Evolutionary conservation across 495 filamentous ascomycete genomes (phyloP).

Genomic region (Penicillium desertorum): DNA sequence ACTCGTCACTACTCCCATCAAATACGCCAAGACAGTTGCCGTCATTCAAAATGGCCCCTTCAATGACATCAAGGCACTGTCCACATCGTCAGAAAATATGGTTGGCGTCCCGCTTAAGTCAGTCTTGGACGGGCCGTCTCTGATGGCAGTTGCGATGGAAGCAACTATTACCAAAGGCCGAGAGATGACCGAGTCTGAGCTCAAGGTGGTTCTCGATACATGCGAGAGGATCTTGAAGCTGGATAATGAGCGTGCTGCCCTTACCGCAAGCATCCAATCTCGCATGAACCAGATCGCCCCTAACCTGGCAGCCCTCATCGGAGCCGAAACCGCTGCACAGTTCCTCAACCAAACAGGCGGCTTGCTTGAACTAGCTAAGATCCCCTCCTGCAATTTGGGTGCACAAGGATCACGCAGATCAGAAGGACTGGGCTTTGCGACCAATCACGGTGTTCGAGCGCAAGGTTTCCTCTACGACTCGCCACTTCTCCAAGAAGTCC

Average conservation of each 20-base stretch:
- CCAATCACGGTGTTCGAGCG: slow-evolving; percentile 87
- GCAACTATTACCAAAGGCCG: slow-evolving; percentile 84
- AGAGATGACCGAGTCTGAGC: slow-evolving; percentile 69
- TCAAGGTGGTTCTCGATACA: slow-evolving; percentile 70
- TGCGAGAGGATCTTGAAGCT: slow-evolving; percentile 86
- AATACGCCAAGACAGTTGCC: slow-evolving; percentile 93
- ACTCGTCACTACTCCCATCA: slow-evolving; percentile 84
- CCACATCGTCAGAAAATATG: slow-evolving; percentile 69
- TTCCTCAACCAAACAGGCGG: slow-evolving; percentile 92
- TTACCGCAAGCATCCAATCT: slow-evolving; percentile 95
- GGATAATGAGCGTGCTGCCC: slow-evolving; percentile 79
- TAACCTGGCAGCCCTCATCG: slow-evolving; percentile 89
- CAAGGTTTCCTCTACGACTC: slow-evolving; percentile 95
- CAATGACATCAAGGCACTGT: slow-evolving; percentile 77
- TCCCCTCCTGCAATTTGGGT: slow-evolving; percentile 87
- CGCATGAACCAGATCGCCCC: slow-evolving; percentile 96
- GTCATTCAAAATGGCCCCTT: slow-evolving; percentile 92
- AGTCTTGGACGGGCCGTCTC: slow-evolving; percentile 79
- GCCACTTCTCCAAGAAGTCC: slow-evolving; percentile 78
- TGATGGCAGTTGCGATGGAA: slow-evolving; percentile 97
- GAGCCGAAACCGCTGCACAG: slow-evolving; percentile 93
- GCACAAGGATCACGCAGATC: slow-evolving; percentile 87
- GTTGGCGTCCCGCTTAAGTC: slow-evolving; percentile 70
- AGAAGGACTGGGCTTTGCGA: slow-evolving; percentile 81
- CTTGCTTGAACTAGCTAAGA: slow-evolving; percentile 81